A percentile compares a stretch with the other conserved stretches of the same genome.
Evolutionary conservation across 129 eudicot genomes (phyloP).

Genomic region (Artemisia argyi): DNA sequence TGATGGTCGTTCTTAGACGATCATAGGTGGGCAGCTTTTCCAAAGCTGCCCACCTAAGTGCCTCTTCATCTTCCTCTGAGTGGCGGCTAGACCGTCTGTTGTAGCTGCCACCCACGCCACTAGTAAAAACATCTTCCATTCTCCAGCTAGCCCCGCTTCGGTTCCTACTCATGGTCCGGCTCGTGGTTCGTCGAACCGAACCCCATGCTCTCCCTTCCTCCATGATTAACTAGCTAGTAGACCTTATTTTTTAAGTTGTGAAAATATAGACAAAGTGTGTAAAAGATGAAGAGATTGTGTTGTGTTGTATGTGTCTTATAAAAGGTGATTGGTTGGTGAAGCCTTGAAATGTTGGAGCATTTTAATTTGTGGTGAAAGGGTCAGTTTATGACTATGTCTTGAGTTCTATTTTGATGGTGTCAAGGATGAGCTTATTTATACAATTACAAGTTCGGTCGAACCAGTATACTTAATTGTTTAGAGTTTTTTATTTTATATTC

Average conservation of each 20-base stretch:
- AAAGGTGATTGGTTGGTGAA: slow-evolving; percentile 33
- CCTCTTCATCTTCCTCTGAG: slow-evolving; percentile 61
- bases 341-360: slow-evolving; percentile 23
- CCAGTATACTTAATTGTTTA: neutral
- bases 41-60: slow-evolving; percentile 61
- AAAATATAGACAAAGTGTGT: neutral
- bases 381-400: slow-evolving; percentile 22
- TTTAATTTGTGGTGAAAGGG: slow-evolving; percentile 18
- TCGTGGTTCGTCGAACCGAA: slow-evolving; percentile 26
- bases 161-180: slow-evolving; percentile 41
- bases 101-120: slow-evolving; percentile 31
- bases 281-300: slow-evolving; percentile 6
- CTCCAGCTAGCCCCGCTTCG: slow-evolving; percentile 38
- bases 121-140: slow-evolving; percentile 40
- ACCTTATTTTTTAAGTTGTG: neutral
- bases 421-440: slow-evolving; percentile 27
- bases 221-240: slow-evolving; percentile 7
- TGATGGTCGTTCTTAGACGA: slow-evolving; percentile 49
- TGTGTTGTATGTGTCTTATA: slow-evolving; percentile 1
- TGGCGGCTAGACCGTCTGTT: slow-evolving; percentile 41
- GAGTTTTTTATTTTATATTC: neutral
- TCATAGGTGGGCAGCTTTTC: slow-evolving; percentile 55
- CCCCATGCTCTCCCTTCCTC: slow-evolving; percentile 25
- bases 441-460: slow-evolving; percentile 2
- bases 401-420: slow-evolving; percentile 21